Evolutionary conservation across 495 filamentous ascomycete genomes (phyloP).

Genomic region (Podospora appendiculata): DNA sequence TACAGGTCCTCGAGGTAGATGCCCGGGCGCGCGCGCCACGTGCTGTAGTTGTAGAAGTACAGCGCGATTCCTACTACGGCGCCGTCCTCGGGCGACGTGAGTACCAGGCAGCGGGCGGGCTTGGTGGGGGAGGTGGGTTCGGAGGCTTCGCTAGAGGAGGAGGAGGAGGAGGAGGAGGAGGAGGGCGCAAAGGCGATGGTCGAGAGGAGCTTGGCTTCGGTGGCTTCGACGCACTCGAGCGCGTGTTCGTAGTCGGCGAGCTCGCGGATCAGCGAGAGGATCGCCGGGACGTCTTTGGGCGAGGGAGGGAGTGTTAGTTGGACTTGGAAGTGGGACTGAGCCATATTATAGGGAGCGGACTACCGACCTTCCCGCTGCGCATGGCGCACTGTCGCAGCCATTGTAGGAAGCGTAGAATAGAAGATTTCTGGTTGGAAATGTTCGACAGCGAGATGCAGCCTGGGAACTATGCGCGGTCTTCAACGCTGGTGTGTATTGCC

Average conservation of each 20-base stretch:
- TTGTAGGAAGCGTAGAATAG: no score
- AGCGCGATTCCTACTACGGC: constrained; percentile 48
- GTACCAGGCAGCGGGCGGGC: constrained; percentile 40
- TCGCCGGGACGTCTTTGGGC: constrained; percentile 66
- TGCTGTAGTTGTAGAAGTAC: constrained; percentile 58
- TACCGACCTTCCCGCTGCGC: no score
- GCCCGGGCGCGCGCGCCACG: constrained; percentile 78
- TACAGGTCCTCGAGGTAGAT: constrained; percentile 95
- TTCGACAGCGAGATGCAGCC: no score
- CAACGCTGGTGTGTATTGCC: no score
- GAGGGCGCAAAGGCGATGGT: constrained; percentile 72
- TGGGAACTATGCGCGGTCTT: no score
- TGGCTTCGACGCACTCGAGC: constrained; percentile 70
- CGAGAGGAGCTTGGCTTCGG: constrained; percentile 56
- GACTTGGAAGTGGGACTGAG: no score
- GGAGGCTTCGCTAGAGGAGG: constrained; percentile 20
- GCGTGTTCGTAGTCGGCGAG: constrained; percentile 82
- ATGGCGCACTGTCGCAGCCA: no score
- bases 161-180: constrained; percentile 28
- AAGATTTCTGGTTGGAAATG: no score
- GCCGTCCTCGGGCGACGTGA: constrained; percentile 29
- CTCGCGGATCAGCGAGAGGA: constrained; percentile 78
- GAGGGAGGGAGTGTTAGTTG: no score
- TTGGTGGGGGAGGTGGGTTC: constrained; percentile 32
- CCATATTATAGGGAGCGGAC: no score